Evolutionary conservation across 345 rosid species (phyloP).

Genomic region (Arabis hirsuta): DNA sequence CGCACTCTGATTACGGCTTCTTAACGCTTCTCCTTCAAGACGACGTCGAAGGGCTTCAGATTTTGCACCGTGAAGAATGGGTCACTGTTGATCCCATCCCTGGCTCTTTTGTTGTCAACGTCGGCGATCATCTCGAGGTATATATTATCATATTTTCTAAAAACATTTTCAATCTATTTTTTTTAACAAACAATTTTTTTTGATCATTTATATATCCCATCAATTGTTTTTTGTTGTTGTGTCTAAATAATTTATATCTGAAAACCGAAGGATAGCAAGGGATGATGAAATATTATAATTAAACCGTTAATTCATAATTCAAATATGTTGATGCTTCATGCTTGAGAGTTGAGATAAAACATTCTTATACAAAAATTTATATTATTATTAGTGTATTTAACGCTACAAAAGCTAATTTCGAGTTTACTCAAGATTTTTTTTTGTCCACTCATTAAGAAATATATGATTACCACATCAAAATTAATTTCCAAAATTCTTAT

Average conservation of each 20-base stretch:
- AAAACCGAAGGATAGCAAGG: not conserved
- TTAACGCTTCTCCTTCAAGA: conserved; percentile 91
- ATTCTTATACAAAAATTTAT: not conserved
- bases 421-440: not conserved
- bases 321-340: not conserved
- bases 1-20: conserved; percentile 91
- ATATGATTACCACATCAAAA: not conserved
- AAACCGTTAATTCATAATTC: not conserved
- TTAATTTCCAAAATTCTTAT: not conserved
- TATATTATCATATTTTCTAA: not conserved
- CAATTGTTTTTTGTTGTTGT: not conserved
- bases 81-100: conserved; percentile 74
- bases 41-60: conserved; percentile 74
- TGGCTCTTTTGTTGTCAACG: conserved; percentile 73
- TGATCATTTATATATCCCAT: not conserved
- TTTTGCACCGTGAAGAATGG: conserved; percentile 63
- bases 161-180: not conserved
- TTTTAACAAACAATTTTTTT: not conserved
- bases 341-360: not conserved
- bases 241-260: not conserved
- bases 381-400: not conserved
- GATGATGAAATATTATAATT: not conserved
- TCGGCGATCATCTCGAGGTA: conserved; percentile 97
- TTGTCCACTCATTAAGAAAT: not conserved
- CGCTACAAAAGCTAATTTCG: not conserved